A percentile compares a stretch with the other conserved stretches of the same genome.
Evolutionary conservation across 306 rosid species (phyloP).

Genomic region (Leucaena leucocephala): DNA sequence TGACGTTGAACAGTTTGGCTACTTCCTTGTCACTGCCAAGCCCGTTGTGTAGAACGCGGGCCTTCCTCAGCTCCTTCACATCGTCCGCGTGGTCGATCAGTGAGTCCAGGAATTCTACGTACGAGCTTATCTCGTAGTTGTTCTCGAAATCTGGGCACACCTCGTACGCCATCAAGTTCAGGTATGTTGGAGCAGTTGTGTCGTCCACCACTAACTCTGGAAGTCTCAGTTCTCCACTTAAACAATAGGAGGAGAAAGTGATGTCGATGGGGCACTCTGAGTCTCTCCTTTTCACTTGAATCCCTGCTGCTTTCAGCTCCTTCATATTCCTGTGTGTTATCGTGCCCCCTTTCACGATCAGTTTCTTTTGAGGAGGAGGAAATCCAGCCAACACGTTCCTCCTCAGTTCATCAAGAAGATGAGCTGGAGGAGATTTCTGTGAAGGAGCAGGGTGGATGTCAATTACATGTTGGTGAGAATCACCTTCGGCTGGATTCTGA

Average conservation of each 20-base stretch:
- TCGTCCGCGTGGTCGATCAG: conserved; percentile 26
- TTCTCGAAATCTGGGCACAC: conserved; percentile 44
- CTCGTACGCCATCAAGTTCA: conserved; percentile 35
- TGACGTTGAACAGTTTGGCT: neutral
- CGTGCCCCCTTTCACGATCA: neutral
- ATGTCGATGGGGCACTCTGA: neutral
- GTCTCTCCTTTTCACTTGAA: neutral
- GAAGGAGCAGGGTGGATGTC: neutral
- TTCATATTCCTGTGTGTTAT: neutral
- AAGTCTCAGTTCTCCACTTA: neutral
- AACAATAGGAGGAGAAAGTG: neutral
- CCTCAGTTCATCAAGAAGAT: neutral
- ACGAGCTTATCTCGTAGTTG: conserved; percentile 38
- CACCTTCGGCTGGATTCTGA: neutral
- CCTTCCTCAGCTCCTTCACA: neutral
- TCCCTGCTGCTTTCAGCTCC: neutral
- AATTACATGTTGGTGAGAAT: neutral
- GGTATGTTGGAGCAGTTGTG: neutral
- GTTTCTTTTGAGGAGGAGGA: no score
- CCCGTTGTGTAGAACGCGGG: neutral
- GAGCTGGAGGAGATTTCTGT: neutral
- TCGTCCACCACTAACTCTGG: neutral
- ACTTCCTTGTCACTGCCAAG: neutral
- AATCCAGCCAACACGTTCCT: neutral
- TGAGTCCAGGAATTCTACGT: conserved; percentile 32